Percentiles rank a stretch among this genome's conserved stretches.
phyloP scores from a whole-genome alignment of 441 rosid genomes.

The Erodium texanum region DNA sequence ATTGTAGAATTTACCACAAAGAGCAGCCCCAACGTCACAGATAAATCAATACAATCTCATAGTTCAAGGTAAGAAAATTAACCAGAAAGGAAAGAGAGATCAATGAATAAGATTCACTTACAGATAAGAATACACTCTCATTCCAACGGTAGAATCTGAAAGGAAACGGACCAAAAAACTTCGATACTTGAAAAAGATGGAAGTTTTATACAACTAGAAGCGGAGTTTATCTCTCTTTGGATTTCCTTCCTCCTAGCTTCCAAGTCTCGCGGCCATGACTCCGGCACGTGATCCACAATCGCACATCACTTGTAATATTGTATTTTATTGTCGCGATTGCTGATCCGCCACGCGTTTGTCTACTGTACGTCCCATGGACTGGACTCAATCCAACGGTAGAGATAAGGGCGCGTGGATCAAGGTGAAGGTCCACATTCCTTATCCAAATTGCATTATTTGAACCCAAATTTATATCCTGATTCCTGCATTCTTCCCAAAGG shows the following conservation, averaged over 20 bases:
- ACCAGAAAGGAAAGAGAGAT: not conserved
- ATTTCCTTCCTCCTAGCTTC: not conserved
- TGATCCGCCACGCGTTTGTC: slow-evolving; percentile 1
- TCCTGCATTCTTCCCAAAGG: too few species aligned
- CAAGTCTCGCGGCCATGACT: not conserved
- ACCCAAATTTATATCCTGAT: too few species aligned
- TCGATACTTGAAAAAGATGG: not conserved
- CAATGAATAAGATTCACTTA: not conserved
- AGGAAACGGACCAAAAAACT: not conserved
- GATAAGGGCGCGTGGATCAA: not conserved
- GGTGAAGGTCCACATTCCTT: not conserved
- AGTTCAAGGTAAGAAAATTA: not conserved
- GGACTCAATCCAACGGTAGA: not conserved
- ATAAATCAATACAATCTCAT: not conserved
- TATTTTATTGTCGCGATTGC: not conserved
- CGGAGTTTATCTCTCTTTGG: not conserved
- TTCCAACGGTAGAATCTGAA: not conserved
- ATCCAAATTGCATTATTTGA: not conserved
- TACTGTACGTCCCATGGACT: not conserved
- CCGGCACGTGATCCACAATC: not conserved
- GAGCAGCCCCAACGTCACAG: not conserved
- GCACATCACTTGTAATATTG: not conserved
- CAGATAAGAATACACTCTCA: not conserved
- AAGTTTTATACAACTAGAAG: not conserved
- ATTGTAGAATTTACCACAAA: not conserved